phyloP scores from a whole-genome alignment of 331 rosid species.

The Acacia pycnantha region DNA sequence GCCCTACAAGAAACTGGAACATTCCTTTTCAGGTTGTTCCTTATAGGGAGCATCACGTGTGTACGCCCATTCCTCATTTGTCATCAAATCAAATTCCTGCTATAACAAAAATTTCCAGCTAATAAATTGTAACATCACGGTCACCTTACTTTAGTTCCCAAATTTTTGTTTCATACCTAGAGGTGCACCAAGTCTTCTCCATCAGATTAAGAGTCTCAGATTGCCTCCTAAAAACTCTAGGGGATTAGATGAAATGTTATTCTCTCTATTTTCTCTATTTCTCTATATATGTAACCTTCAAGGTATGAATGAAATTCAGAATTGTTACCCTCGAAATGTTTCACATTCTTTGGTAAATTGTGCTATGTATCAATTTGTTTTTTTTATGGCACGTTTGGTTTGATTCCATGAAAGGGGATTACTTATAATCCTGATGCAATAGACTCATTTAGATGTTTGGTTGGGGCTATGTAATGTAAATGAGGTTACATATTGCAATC shows the following conservation, averaged over 20 bases:
- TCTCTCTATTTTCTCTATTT: too few relatives aligned
- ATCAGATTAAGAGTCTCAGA: neutral
- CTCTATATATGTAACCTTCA: too few relatives aligned
- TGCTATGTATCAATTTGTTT: neutral
- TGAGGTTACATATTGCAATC: too few relatives aligned
- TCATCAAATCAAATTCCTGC: neutral
- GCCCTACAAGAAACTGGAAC: neutral
- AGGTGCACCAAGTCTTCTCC: neutral
- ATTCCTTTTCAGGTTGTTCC: neutral
- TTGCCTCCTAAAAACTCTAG: neutral
- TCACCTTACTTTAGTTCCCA: neutral
- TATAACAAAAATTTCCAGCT: neutral
- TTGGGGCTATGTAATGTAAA: too few relatives aligned
- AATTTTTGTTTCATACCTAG: neutral
- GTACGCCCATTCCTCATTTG: neutral
- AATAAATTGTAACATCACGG: neutral
- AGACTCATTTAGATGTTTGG: too few relatives aligned
- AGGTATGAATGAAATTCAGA: too few relatives aligned
- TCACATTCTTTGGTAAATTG: neutral
- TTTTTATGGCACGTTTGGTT: neutral
- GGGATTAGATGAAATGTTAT: too few relatives aligned
- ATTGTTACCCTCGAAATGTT: too few relatives aligned
- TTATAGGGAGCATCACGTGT: neutral
- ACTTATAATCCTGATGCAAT: too few relatives aligned
- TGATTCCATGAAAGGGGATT: too few relatives aligned